Percentiles rank a stretch among this genome's conserved stretches.
These are phyloP conservation scores for Dillenia suffruticosa DNA, from an alignment of 164 flowering plant species.

Conservation along the genomic window DNA sequence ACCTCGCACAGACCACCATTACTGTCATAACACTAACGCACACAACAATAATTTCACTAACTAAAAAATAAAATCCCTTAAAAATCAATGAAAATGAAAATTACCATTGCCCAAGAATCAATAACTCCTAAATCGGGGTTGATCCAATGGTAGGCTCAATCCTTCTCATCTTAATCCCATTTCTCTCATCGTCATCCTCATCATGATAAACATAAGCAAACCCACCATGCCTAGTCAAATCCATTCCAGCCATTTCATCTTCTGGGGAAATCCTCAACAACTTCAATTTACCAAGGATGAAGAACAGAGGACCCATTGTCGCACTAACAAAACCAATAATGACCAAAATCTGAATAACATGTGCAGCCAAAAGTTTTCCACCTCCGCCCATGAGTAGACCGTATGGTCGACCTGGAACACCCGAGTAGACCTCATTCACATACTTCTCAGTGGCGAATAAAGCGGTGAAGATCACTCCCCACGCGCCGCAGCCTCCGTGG, in stretches of 20 bases:
- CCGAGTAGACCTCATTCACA: slow-evolving; percentile 53
- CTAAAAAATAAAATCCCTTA: too few relatives aligned
- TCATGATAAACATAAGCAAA: slow-evolving; percentile 59
- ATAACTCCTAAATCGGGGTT: too few relatives aligned
- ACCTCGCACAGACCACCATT: too few relatives aligned
- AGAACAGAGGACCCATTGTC: slow-evolving; percentile 74
- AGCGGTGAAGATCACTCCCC: slow-evolving; percentile 81
- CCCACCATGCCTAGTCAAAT: slow-evolving; percentile 78
- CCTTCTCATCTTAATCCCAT: slow-evolving; percentile 23
- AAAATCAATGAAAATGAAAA: too few relatives aligned
- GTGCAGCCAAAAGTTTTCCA: slow-evolving; percentile 58
- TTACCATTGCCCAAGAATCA: too few relatives aligned
- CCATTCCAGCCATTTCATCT: slow-evolving; percentile 87
- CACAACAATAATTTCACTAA: too few relatives aligned
- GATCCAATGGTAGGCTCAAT: slow-evolving; percentile 14
- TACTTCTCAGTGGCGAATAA: slow-evolving; percentile 52
- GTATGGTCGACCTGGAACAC: slow-evolving; percentile 36
- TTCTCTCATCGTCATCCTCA: slow-evolving; percentile 23
- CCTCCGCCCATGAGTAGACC: slow-evolving; percentile 88
- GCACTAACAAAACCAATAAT: slow-evolving; percentile 70
- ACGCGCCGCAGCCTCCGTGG: slow-evolving; percentile 85
- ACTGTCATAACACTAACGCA: too few relatives aligned
- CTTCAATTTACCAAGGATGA: slow-evolving; percentile 33
- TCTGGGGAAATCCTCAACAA: slow-evolving; percentile 58
- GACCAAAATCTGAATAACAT: slow-evolving; percentile 59